phyloP scores from a whole-genome alignment of 495 filamentous ascomycete genomes.

The Aspergillus ellipticus region DNA sequence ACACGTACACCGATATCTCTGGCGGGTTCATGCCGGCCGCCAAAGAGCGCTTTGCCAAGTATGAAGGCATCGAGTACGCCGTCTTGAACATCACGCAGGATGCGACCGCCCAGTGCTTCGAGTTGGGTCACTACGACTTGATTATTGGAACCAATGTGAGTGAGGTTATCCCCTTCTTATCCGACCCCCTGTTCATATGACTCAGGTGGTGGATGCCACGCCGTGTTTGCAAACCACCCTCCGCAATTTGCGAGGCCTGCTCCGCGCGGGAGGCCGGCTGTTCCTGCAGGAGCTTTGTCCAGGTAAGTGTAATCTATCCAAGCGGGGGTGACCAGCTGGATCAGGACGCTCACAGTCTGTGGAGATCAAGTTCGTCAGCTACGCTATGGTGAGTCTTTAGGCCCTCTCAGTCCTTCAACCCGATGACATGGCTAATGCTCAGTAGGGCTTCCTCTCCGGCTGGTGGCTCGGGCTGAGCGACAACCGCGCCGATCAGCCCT shows the following conservation, averaged over 20 bases:
- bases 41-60: constrained; percentile 35
- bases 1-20: constrained; percentile 42
- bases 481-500: constrained; percentile 4
- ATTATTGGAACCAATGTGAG: constrained; percentile 47
- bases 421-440: too few relatives aligned
- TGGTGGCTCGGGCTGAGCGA: constrained; percentile 23
- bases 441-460: constrained; percentile 17
- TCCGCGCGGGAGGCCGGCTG: constrained; percentile 21
- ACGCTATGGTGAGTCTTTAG: not conserved
- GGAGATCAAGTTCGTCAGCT: not conserved
- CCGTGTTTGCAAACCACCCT: constrained; percentile 33
- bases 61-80: constrained; percentile 38
- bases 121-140: constrained; percentile 44
- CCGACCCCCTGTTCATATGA: not conserved
- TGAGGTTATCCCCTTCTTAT: not conserved
- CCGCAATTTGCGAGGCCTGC: constrained; percentile 31
- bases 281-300: constrained; percentile 23
- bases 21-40: constrained; percentile 49
- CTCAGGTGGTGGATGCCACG: constrained; percentile 44
- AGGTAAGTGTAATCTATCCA: not conserved
- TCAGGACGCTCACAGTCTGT: not conserved
- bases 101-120: constrained; percentile 46
- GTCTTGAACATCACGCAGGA: constrained; percentile 48
- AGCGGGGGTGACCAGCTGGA: not conserved
- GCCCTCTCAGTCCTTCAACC: not conserved